A percentile compares a stretch with the other conserved stretches of the same genome.
Conservation (phyloP, 176 grass and related monocot genomes). For the Musa acuminata region DNA sequence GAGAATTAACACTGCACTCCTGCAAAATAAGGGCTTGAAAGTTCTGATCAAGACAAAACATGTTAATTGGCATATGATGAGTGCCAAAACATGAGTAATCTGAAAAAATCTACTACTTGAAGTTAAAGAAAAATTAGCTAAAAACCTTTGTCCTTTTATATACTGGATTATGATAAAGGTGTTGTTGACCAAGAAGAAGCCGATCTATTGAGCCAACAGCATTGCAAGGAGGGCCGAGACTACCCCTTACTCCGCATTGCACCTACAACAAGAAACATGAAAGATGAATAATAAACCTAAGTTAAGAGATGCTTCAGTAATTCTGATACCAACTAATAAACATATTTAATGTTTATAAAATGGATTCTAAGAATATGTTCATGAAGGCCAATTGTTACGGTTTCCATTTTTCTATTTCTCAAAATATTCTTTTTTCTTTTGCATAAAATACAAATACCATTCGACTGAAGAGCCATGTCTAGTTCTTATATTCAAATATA, state of each 20-base stretch:
- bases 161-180: constrained; percentile 70
- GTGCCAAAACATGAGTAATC: constrained; percentile 14
- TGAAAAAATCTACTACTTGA: not conserved
- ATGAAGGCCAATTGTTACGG: not conserved
- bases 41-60: not conserved
- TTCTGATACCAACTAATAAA: not conserved
- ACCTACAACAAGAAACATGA: constrained; percentile 40
- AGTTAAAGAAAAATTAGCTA: not conserved
- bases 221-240: constrained; percentile 84
- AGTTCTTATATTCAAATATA: not conserved
- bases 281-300: not conserved
- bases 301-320: not conserved
- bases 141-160: constrained; percentile 95
- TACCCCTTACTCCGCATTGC: constrained; percentile 69
- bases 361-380: not conserved
- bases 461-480: not conserved
- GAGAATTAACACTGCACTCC: constrained; percentile 93
- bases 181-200: constrained; percentile 66
- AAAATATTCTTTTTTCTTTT: not conserved
- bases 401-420: not conserved
- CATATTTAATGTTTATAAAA: not conserved
- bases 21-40: constrained; percentile 5
- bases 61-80: not conserved
- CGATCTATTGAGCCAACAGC: constrained; percentile 77
- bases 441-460: not conserved